These are phyloP conservation scores for Limonium bicolor DNA, from an alignment of 148 eudicot genomes.

Conservation along the genomic window DNA sequence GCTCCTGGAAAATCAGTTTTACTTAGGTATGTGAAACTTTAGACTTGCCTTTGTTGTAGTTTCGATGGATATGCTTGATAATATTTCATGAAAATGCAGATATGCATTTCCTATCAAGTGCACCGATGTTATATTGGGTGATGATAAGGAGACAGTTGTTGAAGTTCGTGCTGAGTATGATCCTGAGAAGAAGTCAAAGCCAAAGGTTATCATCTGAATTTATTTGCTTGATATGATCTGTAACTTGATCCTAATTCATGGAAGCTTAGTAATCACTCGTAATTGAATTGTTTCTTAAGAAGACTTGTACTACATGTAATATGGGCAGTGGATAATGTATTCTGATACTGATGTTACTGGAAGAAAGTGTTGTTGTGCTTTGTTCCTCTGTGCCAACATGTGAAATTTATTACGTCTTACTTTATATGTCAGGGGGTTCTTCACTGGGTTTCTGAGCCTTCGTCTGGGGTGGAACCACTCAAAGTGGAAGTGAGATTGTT, in stretches of 20 bases:
- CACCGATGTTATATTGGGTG: constrained; percentile 74
- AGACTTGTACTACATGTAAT: too few species aligned
- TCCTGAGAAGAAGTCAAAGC: constrained; percentile 70
- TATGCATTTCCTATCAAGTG: constrained; percentile 84
- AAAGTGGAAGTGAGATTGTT: constrained; percentile 89
- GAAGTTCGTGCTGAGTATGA: constrained; percentile 93
- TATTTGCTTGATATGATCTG: too few species aligned
- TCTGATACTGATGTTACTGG: background rate
- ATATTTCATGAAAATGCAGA: constrained; percentile 18
- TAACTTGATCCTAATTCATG: background rate
- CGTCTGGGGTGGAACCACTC: constrained; percentile 72
- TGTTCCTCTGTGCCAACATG: background rate
- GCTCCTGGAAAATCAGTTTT: constrained; percentile 91
- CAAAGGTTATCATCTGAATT: constrained; percentile 45
- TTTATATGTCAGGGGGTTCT: constrained; percentile 56
- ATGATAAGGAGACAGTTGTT: constrained; percentile 72
- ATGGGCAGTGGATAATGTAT: too few species aligned
- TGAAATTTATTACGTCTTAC: background rate
- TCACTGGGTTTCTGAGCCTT: constrained; percentile 86
- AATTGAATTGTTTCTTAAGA: background rate
- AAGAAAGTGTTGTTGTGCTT: background rate
- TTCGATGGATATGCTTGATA: background rate
- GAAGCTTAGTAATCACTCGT: background rate
- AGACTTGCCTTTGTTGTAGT: background rate
- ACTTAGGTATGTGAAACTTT: constrained; percentile 38